phyloP scores from a whole-genome alignment of 495 filamentous ascomycete species.

The Chaetomidium leptoderma region DNA sequence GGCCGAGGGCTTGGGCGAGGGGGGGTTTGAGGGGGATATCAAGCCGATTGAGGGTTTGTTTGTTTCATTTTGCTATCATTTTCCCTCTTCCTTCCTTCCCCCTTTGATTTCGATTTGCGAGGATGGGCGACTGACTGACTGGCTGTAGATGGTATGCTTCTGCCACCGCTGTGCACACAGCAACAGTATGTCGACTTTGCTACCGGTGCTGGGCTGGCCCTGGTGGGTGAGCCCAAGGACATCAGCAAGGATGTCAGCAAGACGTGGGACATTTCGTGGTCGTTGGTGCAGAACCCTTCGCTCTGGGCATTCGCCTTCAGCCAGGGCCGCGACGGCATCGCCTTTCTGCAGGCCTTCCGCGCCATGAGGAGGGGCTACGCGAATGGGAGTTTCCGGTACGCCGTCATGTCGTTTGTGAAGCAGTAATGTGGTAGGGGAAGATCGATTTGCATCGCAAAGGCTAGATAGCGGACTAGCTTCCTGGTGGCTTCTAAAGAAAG shows the following conservation, averaged over 20 bases:
- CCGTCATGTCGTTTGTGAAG: constrained; percentile 54
- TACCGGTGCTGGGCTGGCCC: constrained; percentile 40
- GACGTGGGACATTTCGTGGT: constrained; percentile 60
- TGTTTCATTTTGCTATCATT: background rate
- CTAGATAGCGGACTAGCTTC: background rate
- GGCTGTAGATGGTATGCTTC: constrained; percentile 50
- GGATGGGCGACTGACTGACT: background rate
- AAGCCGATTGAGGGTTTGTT: constrained; percentile 49
- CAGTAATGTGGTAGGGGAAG: no score
- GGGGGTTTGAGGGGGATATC: constrained; percentile 48
- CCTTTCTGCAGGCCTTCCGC: constrained; percentile 55
- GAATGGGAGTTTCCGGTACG: constrained; percentile 54
- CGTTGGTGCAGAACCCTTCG: constrained; percentile 50
- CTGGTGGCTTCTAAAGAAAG: background rate
- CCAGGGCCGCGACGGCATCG: constrained; percentile 54
- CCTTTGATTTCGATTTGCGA: background rate
- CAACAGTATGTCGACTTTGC: constrained; percentile 49
- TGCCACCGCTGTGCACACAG: constrained; percentile 49
- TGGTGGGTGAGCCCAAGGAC: constrained; percentile 46
- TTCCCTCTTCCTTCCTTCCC: background rate
- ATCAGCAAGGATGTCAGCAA: constrained; percentile 54
- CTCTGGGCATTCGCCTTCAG: constrained; percentile 56
- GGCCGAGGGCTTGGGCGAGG: constrained; percentile 39
- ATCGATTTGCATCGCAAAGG: background rate
- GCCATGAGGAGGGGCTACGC: constrained; percentile 57